A percentile compares a stretch with the other conserved stretches of the same genome.
Evolutionary conservation across 768 basidiomycete genomes (phyloP).

Genomic region (Nevesoporus exiguus): DNA sequence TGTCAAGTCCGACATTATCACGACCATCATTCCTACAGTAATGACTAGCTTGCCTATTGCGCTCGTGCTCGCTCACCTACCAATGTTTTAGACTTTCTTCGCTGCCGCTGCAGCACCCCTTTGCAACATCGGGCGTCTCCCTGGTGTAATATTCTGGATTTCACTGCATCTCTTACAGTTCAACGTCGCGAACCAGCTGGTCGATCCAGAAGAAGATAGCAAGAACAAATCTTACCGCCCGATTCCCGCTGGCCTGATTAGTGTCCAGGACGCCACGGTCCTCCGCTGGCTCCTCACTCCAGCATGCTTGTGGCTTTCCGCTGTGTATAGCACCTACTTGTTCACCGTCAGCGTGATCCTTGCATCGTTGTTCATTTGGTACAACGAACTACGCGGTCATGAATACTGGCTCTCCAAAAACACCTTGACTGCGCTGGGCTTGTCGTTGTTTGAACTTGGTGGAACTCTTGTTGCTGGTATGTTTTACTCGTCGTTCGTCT

Average conservation of each 20-base stretch:
- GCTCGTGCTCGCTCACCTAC: not conserved
- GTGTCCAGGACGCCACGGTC: constrained; percentile 32
- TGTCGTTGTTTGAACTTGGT: constrained; percentile 37
- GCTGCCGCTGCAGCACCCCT: constrained; percentile 34
- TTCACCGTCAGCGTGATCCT: constrained; percentile 33
- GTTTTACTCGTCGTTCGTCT: constrained; percentile 1
- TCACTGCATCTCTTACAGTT: constrained; percentile 47
- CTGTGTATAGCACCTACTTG: constrained; percentile 31
- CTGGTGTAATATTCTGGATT: constrained; percentile 40
- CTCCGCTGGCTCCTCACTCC: constrained; percentile 37
- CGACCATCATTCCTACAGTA: constrained; percentile 29
- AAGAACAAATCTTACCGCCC: constrained; percentile 45
- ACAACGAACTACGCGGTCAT: constrained; percentile 36
- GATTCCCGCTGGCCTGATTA: constrained; percentile 43
- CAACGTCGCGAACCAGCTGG: constrained; percentile 42
- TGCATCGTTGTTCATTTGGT: constrained; percentile 30
- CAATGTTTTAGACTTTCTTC: constrained; percentile 32
- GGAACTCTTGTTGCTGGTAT: constrained; percentile 36
- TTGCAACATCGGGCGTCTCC: constrained; percentile 15
- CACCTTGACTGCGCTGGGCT: constrained; percentile 35
- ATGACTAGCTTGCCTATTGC: not conserved
- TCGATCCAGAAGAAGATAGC: constrained; percentile 40
- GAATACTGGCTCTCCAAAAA: constrained; percentile 35
- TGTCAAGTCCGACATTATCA: constrained; percentile 25
- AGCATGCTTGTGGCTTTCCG: constrained; percentile 36